These are phyloP conservation scores for Geoglossum glabrum DNA, from an alignment of 495 filamentous ascomycete species.

Conservation along the genomic window DNA sequence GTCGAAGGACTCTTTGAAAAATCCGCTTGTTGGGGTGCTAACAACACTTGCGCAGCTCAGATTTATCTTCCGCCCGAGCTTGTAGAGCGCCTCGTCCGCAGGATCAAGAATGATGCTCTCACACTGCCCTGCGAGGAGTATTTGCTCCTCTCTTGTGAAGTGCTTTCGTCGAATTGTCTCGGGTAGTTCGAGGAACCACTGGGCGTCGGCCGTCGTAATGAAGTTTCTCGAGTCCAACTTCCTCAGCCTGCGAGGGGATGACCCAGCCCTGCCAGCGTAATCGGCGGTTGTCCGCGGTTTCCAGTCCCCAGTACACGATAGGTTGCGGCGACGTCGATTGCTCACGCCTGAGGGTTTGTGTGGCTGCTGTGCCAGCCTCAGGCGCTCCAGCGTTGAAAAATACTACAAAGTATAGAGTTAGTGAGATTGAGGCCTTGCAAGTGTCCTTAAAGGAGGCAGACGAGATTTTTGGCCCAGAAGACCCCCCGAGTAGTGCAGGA, in stretches of 20 bases:
- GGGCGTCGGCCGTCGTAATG: constrained; percentile 33
- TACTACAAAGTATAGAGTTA: constrained; percentile 25
- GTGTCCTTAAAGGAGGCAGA: not conserved
- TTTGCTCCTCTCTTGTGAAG: constrained; percentile 55
- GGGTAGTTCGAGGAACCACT: constrained; percentile 51
- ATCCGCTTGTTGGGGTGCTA: not conserved
- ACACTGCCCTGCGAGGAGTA: constrained; percentile 33
- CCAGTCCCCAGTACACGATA: not conserved
- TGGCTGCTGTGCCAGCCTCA: constrained; percentile 34
- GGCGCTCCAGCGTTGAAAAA: constrained; percentile 44
- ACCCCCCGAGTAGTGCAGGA: not conserved
- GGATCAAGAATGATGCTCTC: constrained; percentile 47
- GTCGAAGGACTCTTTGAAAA: constrained; percentile 12
- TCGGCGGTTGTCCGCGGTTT: not conserved
- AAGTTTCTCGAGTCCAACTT: not conserved
- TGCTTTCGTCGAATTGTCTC: constrained; percentile 49
- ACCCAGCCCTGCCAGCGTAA: not conserved
- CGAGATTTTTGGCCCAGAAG: not conserved
- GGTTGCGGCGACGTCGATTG: not conserved
- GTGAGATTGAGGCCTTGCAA: not conserved
- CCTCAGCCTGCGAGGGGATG: not conserved
- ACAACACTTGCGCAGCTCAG: constrained; percentile 1
- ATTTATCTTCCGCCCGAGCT: constrained; percentile 9
- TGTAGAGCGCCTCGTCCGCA: constrained; percentile 44
- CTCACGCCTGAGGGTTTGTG: not conserved